phyloP scores from a whole-genome alignment of 805 yeast genomes.

The Pichia cabralensis region DNA sequence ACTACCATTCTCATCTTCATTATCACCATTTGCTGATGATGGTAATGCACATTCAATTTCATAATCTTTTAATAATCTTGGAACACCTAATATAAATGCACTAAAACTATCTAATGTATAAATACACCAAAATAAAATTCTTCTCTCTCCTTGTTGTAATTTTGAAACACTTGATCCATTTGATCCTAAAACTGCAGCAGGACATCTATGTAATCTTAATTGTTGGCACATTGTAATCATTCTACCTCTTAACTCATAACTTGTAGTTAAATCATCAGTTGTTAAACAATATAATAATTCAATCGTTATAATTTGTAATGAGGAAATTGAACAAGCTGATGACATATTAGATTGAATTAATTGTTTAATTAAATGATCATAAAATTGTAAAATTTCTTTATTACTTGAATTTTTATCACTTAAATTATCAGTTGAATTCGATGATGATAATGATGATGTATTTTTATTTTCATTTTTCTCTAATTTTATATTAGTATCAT shows the following conservation, averaged over 20 bases:
- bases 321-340: slow-evolving; percentile 50
- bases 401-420: slow-evolving; percentile 15
- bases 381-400: slow-evolving; percentile 34
- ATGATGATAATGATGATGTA: too few relatives aligned
- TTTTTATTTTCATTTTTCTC: neutral
- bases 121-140: slow-evolving; percentile 77
- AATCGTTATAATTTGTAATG: slow-evolving; percentile 59
- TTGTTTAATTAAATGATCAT: slow-evolving; percentile 52
- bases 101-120: slow-evolving; percentile 69
- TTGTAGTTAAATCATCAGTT: slow-evolving; percentile 61
- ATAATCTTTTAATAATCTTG: slow-evolving; percentile 66
- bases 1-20: slow-evolving; percentile 32
- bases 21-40: slow-evolving; percentile 29
- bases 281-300: slow-evolving; percentile 63
- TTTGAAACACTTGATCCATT: slow-evolving; percentile 55
- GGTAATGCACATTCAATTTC: slow-evolving; percentile 86
- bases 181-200: slow-evolving; percentile 66
- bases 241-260: slow-evolving; percentile 68
- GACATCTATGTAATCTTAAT: slow-evolving; percentile 75
- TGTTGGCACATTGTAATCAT: slow-evolving; percentile 80
- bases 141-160: slow-evolving; percentile 72
- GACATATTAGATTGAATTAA: slow-evolving; percentile 53
- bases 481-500: too few relatives aligned
- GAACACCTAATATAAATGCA: slow-evolving; percentile 72
- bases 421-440: too few relatives aligned